These are phyloP conservation scores for Solanum commersonii DNA, from an alignment of 257 asterid genomes.

Conservation along the genomic window DNA sequence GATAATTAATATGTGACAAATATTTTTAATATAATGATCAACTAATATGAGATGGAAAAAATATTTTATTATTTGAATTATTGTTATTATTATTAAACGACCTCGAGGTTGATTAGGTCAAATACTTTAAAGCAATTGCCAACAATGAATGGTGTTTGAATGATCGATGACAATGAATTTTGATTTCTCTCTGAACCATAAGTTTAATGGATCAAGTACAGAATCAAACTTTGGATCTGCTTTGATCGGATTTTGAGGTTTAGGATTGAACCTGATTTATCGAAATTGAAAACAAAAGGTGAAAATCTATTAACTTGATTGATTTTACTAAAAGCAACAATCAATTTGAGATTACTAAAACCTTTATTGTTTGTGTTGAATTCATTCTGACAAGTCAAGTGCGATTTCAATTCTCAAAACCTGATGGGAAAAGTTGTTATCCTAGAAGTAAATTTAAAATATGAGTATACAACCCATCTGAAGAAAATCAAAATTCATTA, in stretches of 20 bases:
- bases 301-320: too few species aligned
- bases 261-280: too few species aligned
- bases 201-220: neutral
- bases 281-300: too few species aligned
- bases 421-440: neutral
- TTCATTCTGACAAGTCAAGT: neutral
- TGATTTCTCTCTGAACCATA: neutral
- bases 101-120: neutral
- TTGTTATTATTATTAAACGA: too few species aligned
- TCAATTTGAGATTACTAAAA: too few species aligned
- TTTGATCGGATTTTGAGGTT: too few species aligned
- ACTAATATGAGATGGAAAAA: too few species aligned
- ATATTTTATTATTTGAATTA: neutral
- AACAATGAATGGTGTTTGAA: neutral
- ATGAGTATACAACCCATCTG: neutral
- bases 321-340: too few species aligned
- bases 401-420: neutral
- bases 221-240: neutral
- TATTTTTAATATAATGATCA: too few species aligned
- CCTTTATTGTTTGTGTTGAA: too few species aligned
- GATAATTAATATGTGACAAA: too few species aligned
- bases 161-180: neutral
- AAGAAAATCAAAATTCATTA: too few species aligned
- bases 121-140: neutral
- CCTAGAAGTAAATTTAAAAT: neutral